Evolutionary conservation across 2,329 filamentous ascomycete species (phyloP), one percentile per base, ranked within the genome.

Genomic region (Aspergillus pseudonomiae): DNA sequence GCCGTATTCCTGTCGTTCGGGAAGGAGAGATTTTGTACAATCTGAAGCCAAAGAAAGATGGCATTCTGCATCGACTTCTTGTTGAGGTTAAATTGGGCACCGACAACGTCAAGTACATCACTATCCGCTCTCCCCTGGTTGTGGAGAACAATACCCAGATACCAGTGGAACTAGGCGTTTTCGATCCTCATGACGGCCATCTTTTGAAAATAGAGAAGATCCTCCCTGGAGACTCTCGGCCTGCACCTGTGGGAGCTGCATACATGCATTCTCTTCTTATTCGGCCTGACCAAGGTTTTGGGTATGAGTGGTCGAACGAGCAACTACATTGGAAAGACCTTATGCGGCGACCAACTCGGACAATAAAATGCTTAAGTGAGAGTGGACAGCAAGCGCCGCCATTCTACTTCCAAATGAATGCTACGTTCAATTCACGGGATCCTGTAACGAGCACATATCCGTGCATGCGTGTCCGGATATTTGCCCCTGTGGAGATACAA

Each of bases 71-170:
- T 76, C 91, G 94, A 26, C 86, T 99, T 21, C 88, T 98, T 28
- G 94, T 98, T 0, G 95, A 99, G 62, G 91, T 99, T 59, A 92
- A 88, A 59, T 85, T 99, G 28, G 95, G 93, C n/a, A 82, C 88
- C 0, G 94, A 99, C 81, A 98, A 98, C 72, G 92, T 99, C 80
- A 99, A 99, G 81, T 96, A 96, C 75, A 96, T 99, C 73, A 99
- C 94, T 1, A 89, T 99, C 73, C 88, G 95, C 30, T 98, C 94
- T 21, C 95, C 95, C 0, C 82, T 99, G 1, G 81, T 97, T 0
- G 89, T 99, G 9, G 95, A 99, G 75, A 99, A 99, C 78, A 91
- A 95, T 67, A 99, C 95, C 0, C 93, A 99, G 74, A 97, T 99
- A 50, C 94, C 95, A 0, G 89, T 99, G 16, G 95, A 99, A 77